These are phyloP conservation scores for Heritiera fomes DNA, from an alignment of 345 rosid genomes.

Conservation along the genomic window DNA sequence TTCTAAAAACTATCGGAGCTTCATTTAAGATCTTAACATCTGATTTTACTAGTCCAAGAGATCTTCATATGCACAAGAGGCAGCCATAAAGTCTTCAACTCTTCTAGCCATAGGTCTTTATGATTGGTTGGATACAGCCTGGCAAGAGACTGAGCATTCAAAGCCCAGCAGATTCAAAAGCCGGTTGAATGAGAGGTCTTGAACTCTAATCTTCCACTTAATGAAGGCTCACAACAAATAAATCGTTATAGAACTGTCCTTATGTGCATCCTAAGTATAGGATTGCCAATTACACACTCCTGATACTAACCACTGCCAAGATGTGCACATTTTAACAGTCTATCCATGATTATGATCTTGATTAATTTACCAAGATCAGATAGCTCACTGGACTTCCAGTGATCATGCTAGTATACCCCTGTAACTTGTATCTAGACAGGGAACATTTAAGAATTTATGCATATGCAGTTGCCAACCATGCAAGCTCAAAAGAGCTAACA, in stretches of 20 bases:
- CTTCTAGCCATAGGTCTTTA: not conserved
- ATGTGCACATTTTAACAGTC: not conserved
- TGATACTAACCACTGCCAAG: no score
- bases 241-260: not conserved
- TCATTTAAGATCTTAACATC: not conserved
- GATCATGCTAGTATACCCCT: not conserved
- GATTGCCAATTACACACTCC: no score
- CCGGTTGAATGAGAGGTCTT: not conserved
- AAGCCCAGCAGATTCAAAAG: not conserved
- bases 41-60: no score
- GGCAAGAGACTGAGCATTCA: not conserved
- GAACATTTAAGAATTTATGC: not conserved
- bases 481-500: not conserved
- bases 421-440: not conserved
- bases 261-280: not conserved
- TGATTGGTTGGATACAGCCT: not conserved
- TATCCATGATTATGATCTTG: not conserved
- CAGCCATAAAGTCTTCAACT: not conserved
- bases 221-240: not conserved
- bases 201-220: not conserved
- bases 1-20: not conserved
- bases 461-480: not conserved
- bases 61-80: not conserved
- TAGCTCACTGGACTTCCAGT: not conserved
- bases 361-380: not conserved